A percentile compares a stretch with the other conserved stretches of the same genome.
These are phyloP conservation scores for Yamagishiella unicocca DNA, from an alignment of 139 green algal genomes.

Conservation along the genomic window DNA sequence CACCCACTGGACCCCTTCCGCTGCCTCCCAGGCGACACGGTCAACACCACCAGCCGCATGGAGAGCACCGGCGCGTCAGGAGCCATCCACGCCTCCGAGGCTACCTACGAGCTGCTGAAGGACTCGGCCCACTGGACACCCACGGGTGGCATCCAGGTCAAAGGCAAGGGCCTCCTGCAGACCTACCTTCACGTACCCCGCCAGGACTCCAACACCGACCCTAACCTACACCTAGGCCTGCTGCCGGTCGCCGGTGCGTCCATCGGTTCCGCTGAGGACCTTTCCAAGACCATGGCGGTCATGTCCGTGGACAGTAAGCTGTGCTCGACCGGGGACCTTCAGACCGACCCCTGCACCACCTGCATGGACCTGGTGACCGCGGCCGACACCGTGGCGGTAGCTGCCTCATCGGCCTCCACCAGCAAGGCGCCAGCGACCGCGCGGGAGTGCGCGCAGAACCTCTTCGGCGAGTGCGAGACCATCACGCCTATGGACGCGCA, in stretches of 20 bases:
- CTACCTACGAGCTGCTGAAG: background rate
- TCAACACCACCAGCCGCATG: slow-evolving; percentile 22
- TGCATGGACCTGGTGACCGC: slow-evolving; percentile 5
- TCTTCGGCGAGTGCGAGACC: background rate
- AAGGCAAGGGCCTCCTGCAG: slow-evolving; percentile 20
- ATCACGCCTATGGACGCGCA: background rate
- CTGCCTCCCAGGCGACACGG: background rate
- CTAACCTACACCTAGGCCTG: too few relatives aligned
- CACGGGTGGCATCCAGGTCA: slow-evolving; percentile 25
- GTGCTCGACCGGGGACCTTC: too few relatives aligned
- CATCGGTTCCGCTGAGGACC: too few relatives aligned
- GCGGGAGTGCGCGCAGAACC: background rate
- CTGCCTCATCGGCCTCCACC: too few relatives aligned
- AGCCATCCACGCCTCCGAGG: slow-evolving; percentile 8
- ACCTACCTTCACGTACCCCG: slow-evolving; percentile 6
- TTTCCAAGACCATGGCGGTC: too few relatives aligned
- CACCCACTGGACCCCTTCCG: background rate
- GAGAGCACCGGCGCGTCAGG: slow-evolving; percentile 7
- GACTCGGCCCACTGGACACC: background rate
- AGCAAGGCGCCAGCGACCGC: too few relatives aligned
- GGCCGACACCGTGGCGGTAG: background rate
- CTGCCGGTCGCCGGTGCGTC: too few relatives aligned
- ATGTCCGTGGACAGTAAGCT: too few relatives aligned
- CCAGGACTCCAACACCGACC: background rate
- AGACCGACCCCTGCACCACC: background rate